phyloP scores from a whole-genome alignment of 2,329 filamentous ascomycete genomes.

The Phialophora expanda region DNA sequence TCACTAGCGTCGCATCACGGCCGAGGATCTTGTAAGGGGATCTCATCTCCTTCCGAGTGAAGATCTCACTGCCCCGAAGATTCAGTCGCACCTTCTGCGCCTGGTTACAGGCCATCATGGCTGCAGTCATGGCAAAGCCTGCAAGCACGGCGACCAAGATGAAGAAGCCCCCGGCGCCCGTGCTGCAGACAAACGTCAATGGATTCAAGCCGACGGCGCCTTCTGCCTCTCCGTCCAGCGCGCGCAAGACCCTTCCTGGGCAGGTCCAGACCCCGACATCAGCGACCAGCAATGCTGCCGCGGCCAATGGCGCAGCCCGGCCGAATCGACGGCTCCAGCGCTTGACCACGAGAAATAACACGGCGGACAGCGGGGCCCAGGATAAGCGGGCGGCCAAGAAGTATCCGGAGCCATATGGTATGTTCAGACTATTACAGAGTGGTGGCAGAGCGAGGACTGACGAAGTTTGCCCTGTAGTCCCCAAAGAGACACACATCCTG shows the following conservation, averaged over 20 bases:
- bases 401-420: slow-evolving; percentile 54
- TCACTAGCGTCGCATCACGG: slow-evolving; percentile 33
- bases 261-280: slow-evolving; percentile 32
- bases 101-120: slow-evolving; percentile 28
- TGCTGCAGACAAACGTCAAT: slow-evolving; percentile 67
- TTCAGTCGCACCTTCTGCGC: neutral
- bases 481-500: slow-evolving; percentile 78
- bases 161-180: slow-evolving; percentile 49
- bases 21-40: slow-evolving; percentile 27
- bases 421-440: slow-evolving; percentile 28
- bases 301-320: slow-evolving; percentile 44
- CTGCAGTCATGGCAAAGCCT: slow-evolving; percentile 36
- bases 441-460: slow-evolving; percentile 14
- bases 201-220: slow-evolving; percentile 63
- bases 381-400: slow-evolving; percentile 48
- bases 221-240: slow-evolving; percentile 61
- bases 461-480: slow-evolving; percentile 58
- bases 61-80: slow-evolving; percentile 3
- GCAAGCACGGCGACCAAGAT: slow-evolving; percentile 37
- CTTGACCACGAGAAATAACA: slow-evolving; percentile 44
- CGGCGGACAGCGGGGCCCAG: slow-evolving; percentile 37
- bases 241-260: slow-evolving; percentile 63
- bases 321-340: slow-evolving; percentile 56
- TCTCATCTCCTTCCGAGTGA: slow-evolving; percentile 25
- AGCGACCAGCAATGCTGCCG: slow-evolving; percentile 48